Conservation (phyloP, 495 filamentous ascomycete genomes). For the Talaromyces wortmannii region DNA sequence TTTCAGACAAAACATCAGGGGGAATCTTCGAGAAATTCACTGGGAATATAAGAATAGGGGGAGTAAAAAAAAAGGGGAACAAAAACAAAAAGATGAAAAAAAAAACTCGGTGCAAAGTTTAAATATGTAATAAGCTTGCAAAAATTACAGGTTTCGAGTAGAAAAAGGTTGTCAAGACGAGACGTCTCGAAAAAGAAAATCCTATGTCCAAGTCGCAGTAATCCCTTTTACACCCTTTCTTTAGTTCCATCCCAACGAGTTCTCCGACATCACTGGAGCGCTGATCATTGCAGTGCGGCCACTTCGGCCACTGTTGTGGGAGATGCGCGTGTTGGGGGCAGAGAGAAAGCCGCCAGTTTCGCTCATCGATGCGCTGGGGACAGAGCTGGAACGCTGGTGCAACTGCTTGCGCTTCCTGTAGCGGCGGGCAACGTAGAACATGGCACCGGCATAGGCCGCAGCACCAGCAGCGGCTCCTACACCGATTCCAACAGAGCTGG, state of each 20-base stretch:
- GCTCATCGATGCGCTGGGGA: slow-evolving; percentile 39
- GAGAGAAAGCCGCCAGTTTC: slow-evolving; percentile 27
- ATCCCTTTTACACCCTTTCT: slow-evolving; percentile 10
- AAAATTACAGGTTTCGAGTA: neutral
- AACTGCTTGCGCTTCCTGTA: slow-evolving; percentile 82
- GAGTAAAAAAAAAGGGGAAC: neutral
- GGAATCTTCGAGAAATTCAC: slow-evolving; percentile 3
- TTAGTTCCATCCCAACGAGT: slow-evolving; percentile 97
- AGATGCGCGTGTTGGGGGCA: slow-evolving; percentile 32
- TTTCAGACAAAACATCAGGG: slow-evolving; percentile 3
- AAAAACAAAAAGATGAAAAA: neutral
- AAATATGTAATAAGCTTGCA: neutral
- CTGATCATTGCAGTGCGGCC: slow-evolving; percentile 67
- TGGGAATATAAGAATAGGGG: neutral
- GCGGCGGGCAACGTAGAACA: slow-evolving; percentile 91
- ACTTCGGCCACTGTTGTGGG: slow-evolving; percentile 61
- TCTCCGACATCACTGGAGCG: slow-evolving; percentile 91
- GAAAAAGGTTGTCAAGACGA: neutral
- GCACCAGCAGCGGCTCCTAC: slow-evolving; percentile 72
- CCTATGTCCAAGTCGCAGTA: neutral
- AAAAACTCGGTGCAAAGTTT: neutral
- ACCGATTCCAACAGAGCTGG: slow-evolving; percentile 79
- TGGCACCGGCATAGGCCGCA: slow-evolving; percentile 92
- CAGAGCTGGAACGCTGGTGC: slow-evolving; percentile 69
- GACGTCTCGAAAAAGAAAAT: neutral